Base-by-base conservation (phyloP, 148 eudicot genomes). In the Amaranthus cruentus region DNA sequence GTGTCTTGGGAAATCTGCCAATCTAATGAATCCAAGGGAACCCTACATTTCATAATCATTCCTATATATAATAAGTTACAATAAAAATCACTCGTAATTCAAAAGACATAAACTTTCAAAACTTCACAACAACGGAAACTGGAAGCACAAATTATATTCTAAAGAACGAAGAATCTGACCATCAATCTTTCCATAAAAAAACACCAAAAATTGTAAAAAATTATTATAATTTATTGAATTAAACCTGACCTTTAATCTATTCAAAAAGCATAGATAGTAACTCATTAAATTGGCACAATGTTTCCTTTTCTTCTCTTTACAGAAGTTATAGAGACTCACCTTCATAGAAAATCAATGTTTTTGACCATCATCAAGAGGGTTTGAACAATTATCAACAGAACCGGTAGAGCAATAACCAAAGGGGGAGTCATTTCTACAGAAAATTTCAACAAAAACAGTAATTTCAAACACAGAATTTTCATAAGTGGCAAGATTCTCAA, bases 1-100 rank as follows among this genome's bases (percentile, higher is more conserved):
- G 92, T 81, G 47, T 95, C 97, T 68, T 90, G 99, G 46, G 99
- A 90, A 50, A 95, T 86, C 83, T 95, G 99, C 97, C 97, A 95
- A 62, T 95, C 97, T 67, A 95, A 81, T 15, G 99, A 97, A 84
- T 95, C 99, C 67, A 95, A 96, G 6, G 99, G 99, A 3, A 90
- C 99, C 77, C 92, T 90, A 57, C 75, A 72, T 71, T 47, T 56
- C 3, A 18, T 18, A 18, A 18, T 18, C 18, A 18, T 18, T 18
- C 18, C 18, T 18, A 18, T 18, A 18, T 18, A 18, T 18, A 18
- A 18, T 18, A 18, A 18, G 18, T 18, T 18, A 18, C 18, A 18
- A 18, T 18, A 18, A 18, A 18, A 18, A 18, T 18, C 18, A 18
- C 18, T 18, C 18, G 18, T 18, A 18, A 18, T 18, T 18, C 18